These are phyloP conservation scores for Boeremia exigua DNA, from an alignment of 2,329 filamentous ascomycete genomes.

Conservation along the genomic window DNA sequence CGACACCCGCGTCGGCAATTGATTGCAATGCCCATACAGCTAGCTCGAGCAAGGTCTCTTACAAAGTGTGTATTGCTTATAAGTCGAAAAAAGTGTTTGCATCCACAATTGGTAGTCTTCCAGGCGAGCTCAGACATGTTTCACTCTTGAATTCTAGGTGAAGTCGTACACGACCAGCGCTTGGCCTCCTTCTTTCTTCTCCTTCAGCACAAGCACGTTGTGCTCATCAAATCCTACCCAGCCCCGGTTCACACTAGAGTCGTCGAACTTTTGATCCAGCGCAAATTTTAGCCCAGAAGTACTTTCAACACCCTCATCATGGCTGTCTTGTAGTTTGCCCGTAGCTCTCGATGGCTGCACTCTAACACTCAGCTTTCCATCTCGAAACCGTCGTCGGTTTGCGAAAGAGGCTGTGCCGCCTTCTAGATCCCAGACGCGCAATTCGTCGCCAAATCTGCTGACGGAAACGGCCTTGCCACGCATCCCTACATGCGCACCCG, in stretches of 20 bases:
- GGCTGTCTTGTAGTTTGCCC: constrained; percentile 21
- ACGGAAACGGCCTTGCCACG: constrained; percentile 91
- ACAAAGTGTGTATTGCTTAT: neutral
- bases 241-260: constrained; percentile 56
- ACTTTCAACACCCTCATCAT: constrained; percentile 34
- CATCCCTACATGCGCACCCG: constrained; percentile 81
- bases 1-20: constrained; percentile 3
- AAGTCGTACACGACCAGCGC: constrained; percentile 88
- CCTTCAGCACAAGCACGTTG: constrained; percentile 84
- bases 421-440: constrained; percentile 88
- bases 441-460: constrained; percentile 71
- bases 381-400: constrained; percentile 49
- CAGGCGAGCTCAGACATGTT: too few species aligned
- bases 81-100: too few species aligned
- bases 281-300: constrained; percentile 44
- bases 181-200: constrained; percentile 71
- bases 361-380: constrained; percentile 60
- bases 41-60: neutral
- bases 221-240: constrained; percentile 92
- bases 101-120: too few species aligned
- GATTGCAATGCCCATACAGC: neutral
- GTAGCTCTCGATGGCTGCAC: constrained; percentile 52
- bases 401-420: constrained; percentile 63
- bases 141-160: constrained; percentile 55
- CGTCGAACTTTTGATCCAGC: constrained; percentile 45